Percentiles rank a stretch among this genome's conserved stretches.
phyloP scores from a whole-genome alignment of 179 eudicot genomes.

The Heliamphora pulchella region DNA sequence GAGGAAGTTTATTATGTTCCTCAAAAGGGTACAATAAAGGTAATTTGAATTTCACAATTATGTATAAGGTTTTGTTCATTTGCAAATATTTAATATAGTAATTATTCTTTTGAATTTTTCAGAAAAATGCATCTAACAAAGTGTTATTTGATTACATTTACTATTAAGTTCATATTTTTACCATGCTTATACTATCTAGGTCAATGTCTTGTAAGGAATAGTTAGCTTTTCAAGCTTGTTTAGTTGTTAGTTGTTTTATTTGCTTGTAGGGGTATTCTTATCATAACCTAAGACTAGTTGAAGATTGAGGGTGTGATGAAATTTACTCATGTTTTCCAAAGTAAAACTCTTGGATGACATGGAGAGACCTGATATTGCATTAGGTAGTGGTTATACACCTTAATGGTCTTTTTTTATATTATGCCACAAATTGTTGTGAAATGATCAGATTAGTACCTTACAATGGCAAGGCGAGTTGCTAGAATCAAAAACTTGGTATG shows the following conservation, averaged over 20 bases:
- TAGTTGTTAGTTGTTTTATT: not conserved
- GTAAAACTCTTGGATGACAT: not conserved
- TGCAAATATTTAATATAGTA: not conserved
- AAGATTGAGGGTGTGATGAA: not conserved
- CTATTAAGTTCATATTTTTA: not conserved
- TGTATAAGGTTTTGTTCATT: not conserved
- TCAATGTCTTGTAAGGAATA: not conserved
- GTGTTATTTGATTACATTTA: not conserved
- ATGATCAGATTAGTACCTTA: not conserved
- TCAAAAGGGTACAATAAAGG: conserved; percentile 85
- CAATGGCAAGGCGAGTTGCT: not conserved
- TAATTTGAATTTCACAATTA: conserved; percentile 13
- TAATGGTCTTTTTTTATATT: not conserved
- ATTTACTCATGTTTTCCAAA: not conserved
- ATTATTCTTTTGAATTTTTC: not conserved
- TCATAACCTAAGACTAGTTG: not conserved
- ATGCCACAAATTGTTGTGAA: not conserved
- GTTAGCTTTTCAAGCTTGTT: not conserved
- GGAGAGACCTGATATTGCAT: not conserved
- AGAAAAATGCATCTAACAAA: not conserved
- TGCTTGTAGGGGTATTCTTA: not conserved
- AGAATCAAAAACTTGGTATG: not conserved
- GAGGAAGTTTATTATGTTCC: conserved; percentile 96
- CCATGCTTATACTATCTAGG: not conserved
- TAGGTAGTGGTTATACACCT: too few relatives aligned